Conservation (phyloP, 176 grass and related monocot genomes). For the Musa acuminata region DNA sequence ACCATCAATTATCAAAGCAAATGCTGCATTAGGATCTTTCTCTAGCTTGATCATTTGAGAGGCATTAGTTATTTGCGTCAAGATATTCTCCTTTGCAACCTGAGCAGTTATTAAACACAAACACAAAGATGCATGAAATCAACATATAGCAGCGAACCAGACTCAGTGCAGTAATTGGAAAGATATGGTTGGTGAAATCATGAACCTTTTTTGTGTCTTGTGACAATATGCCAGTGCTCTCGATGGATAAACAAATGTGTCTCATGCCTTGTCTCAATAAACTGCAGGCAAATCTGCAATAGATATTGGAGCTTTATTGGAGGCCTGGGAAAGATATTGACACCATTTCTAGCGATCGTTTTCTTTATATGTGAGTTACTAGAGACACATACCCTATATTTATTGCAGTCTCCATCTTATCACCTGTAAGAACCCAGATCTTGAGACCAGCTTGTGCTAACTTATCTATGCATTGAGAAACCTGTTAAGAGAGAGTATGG, state of each 20-base stretch:
- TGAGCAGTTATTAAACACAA: constrained; percentile 50
- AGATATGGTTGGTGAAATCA: constrained; percentile 7
- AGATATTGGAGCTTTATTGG: constrained; percentile 11
- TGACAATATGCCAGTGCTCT: constrained; percentile 44
- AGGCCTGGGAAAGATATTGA: neutral
- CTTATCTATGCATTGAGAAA: constrained; percentile 90
- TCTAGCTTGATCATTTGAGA: constrained; percentile 92
- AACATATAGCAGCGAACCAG: constrained; percentile 13
- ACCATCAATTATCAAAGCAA: constrained; percentile 95
- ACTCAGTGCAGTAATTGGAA: constrained; percentile 5
- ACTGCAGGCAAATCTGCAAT: constrained; percentile 92
- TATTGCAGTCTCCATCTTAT: constrained; percentile 99
- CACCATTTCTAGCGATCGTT: neutral
- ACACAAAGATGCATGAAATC: constrained; percentile 5
- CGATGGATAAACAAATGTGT: constrained; percentile 58
- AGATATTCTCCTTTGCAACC: constrained; percentile 72
- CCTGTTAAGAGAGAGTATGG: constrained; percentile 39
- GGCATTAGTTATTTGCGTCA: constrained; percentile 69
- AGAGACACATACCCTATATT: constrained; percentile 70
- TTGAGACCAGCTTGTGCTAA: constrained; percentile 97
- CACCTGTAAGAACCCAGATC: constrained; percentile 98
- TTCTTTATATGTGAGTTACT: neutral
- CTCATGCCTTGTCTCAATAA: constrained; percentile 99
- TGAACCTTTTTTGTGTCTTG: constrained; percentile 74
- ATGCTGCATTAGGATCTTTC: constrained; percentile 89